Percentiles rank a stretch among this genome's conserved stretches.
These are phyloP conservation scores for Chamaenerion angustifolium DNA, from an alignment of 345 rosid genomes.

Conservation along the genomic window DNA sequence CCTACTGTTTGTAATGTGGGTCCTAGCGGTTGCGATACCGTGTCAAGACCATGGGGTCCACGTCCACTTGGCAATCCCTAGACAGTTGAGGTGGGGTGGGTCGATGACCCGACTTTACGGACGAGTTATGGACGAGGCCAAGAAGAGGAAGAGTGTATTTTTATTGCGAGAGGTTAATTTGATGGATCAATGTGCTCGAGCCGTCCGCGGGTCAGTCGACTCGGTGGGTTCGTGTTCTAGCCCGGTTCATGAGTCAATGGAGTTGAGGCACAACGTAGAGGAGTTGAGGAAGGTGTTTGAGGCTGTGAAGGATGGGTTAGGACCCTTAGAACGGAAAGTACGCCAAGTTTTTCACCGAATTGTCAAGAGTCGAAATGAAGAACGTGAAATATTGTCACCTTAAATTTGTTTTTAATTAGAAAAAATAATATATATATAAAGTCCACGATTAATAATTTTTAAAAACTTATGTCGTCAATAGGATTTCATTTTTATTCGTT, in stretches of 20 bases:
- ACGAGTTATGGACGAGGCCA: conserved; percentile 62
- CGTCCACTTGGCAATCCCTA: conserved; percentile 61
- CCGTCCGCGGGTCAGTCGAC: conserved; percentile 56
- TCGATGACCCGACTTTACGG: conserved; percentile 53
- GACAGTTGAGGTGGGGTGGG: conserved; percentile 57
- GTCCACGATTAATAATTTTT: no score
- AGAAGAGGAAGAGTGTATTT: conserved; percentile 61
- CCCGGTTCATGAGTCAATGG: conserved; percentile 38
- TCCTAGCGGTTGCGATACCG: conserved; percentile 83
- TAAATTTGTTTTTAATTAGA: no score
- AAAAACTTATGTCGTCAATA: no score
- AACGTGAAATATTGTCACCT: conserved; percentile 10
- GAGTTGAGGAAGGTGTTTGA: conserved; percentile 46
- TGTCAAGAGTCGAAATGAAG: conserved; percentile 70
- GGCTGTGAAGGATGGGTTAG: conserved; percentile 45
- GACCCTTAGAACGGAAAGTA: conserved; percentile 73
- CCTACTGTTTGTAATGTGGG: conserved; percentile 90
- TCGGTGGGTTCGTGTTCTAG: conserved; percentile 44
- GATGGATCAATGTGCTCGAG: conserved; percentile 50
- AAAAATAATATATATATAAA: no score
- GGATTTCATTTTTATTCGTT: no score
- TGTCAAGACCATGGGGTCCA: conserved; percentile 92
- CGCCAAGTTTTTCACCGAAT: conserved; percentile 72
- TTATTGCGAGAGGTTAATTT: conserved; percentile 66
- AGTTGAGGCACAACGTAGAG: conserved; percentile 50